Evolutionary conservation across 2,329 filamentous ascomycete genomes (phyloP).

Genomic region (Peltaster fructicola): DNA sequence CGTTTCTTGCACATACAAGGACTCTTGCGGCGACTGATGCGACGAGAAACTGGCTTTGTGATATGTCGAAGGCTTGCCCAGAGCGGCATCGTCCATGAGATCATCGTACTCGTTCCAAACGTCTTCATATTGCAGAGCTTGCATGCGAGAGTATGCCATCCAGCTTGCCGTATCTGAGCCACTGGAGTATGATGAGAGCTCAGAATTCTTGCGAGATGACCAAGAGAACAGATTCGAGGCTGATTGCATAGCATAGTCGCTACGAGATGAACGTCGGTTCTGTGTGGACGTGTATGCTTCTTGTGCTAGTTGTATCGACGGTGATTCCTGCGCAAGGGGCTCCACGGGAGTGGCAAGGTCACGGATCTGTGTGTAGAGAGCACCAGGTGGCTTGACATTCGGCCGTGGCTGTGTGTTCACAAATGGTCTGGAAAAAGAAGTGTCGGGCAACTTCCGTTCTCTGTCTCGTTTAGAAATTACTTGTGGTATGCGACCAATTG

Average conservation of each 20-base stretch:
- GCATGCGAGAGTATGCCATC: slow-evolving; percentile 7
- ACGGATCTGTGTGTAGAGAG: slow-evolving; percentile 16
- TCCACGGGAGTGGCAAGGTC: slow-evolving; percentile 17
- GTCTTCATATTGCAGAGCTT: slow-evolving; percentile 49
- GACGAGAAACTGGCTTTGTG: too few relatives aligned
- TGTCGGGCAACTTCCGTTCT: slow-evolving; percentile 48
- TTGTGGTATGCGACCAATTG: slow-evolving; percentile 72
- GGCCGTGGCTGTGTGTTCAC: slow-evolving; percentile 25
- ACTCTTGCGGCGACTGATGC: too few relatives aligned
- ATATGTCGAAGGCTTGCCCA: too few relatives aligned
- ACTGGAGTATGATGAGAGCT: slow-evolving; percentile 47
- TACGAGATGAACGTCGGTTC: too few relatives aligned
- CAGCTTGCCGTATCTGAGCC: slow-evolving; percentile 44
- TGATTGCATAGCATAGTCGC: too few relatives aligned
- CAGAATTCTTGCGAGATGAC: slow-evolving; percentile 53
- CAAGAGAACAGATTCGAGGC: too few relatives aligned
- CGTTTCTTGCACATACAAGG: too few relatives aligned
- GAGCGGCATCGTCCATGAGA: slow-evolving; percentile 53
- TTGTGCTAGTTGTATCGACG: too few relatives aligned
- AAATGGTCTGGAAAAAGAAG: slow-evolving; percentile 78
- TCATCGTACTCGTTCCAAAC: slow-evolving; percentile 93
- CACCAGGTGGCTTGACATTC: slow-evolving; percentile 12
- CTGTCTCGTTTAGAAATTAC: slow-evolving; percentile 51
- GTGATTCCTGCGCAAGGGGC: too few relatives aligned
- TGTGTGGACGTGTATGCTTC: too few relatives aligned